Evolutionary conservation across 1,284 basidiomycete species (phyloP).

Genomic region (Ceratobasidium theobromae): DNA sequence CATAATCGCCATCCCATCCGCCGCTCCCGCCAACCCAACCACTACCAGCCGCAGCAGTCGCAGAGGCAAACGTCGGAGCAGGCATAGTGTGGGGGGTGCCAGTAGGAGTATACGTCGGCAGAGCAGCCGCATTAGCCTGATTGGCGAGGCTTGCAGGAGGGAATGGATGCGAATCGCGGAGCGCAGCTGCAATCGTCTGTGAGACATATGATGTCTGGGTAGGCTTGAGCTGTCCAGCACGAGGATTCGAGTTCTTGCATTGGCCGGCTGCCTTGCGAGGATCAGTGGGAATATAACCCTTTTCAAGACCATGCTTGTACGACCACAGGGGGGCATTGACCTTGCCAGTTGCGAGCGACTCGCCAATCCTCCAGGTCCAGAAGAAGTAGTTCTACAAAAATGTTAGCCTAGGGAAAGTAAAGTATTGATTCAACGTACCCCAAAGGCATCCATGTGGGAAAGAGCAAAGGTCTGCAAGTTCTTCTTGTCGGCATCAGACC

Average conservation of each 20-base stretch:
- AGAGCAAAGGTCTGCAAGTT: conserved; percentile 59
- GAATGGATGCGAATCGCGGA: conserved; percentile 54
- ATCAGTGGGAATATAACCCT: conserved; percentile 81
- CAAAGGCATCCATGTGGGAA: conserved; percentile 50
- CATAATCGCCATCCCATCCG: conserved; percentile 41
- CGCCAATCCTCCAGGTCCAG: conserved; percentile 71
- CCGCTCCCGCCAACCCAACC: conserved; percentile 67
- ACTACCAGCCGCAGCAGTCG: conserved; percentile 51
- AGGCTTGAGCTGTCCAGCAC: conserved; percentile 56
- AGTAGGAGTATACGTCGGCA: conserved; percentile 55
- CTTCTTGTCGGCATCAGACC: conserved; percentile 58
- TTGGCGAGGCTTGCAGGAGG: conserved; percentile 43
- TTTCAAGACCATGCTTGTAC: conserved; percentile 74
- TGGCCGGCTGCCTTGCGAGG: conserved; percentile 69
- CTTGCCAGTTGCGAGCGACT: conserved; percentile 56
- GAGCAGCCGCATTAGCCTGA: conserved; percentile 42
- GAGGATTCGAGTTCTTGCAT: conserved; percentile 55
- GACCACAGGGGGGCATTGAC: conserved; percentile 78
- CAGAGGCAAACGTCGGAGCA: conserved; percentile 40
- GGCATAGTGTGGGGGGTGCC: conserved; percentile 40
- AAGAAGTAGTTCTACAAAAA: conserved; percentile 60
- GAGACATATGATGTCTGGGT: conserved; percentile 38
- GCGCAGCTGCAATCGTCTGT: conserved; percentile 56
- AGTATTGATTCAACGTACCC: conserved; percentile 39
- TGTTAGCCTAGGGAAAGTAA: not conserved